Percentiles rank a stretch among this genome's conserved stretches.
Conservation (phyloP, 371 early-diverging fungal species). For the Dinochytrium kinnereticum region DNA sequence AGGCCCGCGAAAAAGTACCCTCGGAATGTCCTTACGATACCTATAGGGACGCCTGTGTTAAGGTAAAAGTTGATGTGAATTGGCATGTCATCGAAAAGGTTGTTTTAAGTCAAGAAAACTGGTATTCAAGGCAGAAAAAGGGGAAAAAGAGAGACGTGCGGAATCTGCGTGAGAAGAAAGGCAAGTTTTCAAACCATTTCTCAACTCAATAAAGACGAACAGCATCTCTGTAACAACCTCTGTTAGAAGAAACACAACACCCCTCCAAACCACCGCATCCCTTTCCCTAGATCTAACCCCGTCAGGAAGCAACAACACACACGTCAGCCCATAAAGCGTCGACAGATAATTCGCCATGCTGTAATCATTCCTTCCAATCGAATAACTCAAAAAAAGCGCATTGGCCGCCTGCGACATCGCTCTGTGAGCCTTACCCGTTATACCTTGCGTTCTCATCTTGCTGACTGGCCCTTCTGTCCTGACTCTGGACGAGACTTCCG, state of each 20-base stretch:
- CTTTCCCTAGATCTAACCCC: not conserved
- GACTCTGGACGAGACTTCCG: too few relatives aligned
- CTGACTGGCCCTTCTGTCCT: too few relatives aligned
- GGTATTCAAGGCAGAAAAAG: too few relatives aligned
- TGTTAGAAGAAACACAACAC: not conserved
- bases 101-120: too few relatives aligned
- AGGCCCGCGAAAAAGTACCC: too few relatives aligned
- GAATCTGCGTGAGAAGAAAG: too few relatives aligned
- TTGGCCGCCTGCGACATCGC: not conserved
- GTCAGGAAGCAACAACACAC: not conserved
- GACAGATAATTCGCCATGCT: not conserved
- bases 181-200: not conserved
- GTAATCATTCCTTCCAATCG: constrained; percentile 1
- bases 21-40: not conserved
- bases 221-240: not conserved
- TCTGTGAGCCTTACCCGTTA: not conserved
- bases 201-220: not conserved
- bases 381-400: not conserved
- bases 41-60: not conserved
- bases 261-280: not conserved
- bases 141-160: too few relatives aligned
- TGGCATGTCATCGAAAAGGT: not conserved
- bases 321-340: not conserved
- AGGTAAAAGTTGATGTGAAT: not conserved
- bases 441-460: too few relatives aligned